These are phyloP conservation scores for Ilyonectria mors-panacis DNA, from an alignment of 2,329 filamentous ascomycete genomes.

Conservation along the genomic window DNA sequence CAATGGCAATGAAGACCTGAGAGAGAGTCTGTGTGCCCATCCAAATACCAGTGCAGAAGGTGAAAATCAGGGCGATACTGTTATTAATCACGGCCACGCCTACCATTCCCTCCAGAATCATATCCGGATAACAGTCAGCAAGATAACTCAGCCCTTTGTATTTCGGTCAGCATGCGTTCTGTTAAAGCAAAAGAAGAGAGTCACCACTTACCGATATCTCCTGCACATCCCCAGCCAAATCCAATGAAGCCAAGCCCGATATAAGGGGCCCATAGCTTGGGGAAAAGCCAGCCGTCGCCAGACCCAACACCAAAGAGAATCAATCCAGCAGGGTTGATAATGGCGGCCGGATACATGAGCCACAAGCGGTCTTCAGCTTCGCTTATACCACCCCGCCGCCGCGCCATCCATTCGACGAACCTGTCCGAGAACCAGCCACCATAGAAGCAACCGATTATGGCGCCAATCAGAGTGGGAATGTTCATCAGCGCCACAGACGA, in stretches of 20 bases:
- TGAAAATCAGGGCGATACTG: constrained; percentile 29
- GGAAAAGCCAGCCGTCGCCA: constrained; percentile 26
- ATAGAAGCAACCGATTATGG: constrained; percentile 22
- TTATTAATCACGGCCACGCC: constrained; percentile 30
- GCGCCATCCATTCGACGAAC: constrained; percentile 23
- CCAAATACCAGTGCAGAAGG: constrained; percentile 29
- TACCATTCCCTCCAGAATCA: constrained; percentile 30
- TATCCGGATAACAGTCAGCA: constrained; percentile 29
- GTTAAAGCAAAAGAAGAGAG: not conserved
- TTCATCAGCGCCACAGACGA: constrained; percentile 26
- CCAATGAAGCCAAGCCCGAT: constrained; percentile 25
- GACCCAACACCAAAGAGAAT: constrained; percentile 27
- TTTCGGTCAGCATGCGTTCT: not conserved
- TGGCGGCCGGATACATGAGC: constrained; percentile 27
- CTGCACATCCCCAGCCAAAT: constrained; percentile 29
- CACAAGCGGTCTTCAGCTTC: constrained; percentile 26
- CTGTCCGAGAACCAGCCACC: constrained; percentile 25
- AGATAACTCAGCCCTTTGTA: constrained; percentile 16
- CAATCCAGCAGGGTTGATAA: constrained; percentile 19
- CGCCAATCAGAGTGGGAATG: constrained; percentile 27
- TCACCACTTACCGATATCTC: constrained; percentile 22
- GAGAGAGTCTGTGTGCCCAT: constrained; percentile 27
- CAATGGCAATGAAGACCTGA: constrained; percentile 24
- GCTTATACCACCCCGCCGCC: constrained; percentile 20
- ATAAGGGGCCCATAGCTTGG: constrained; percentile 21